These are phyloP conservation scores for Pisolithus albus DNA, from an alignment of 768 basidiomycete species.

Conservation along the genomic window DNA sequence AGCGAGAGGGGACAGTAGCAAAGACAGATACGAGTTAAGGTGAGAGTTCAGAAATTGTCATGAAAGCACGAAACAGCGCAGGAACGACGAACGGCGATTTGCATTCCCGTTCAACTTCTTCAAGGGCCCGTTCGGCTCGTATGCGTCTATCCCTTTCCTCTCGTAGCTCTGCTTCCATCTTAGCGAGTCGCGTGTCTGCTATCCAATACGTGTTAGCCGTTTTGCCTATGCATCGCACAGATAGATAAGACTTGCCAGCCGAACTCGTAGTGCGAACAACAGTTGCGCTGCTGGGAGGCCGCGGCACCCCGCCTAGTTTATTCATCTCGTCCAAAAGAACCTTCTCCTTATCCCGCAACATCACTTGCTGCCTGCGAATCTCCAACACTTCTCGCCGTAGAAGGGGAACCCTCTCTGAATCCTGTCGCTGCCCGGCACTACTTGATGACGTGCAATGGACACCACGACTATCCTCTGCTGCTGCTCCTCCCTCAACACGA, in stretches of 20 bases:
- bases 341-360: slow-evolving; percentile 19
- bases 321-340: slow-evolving; percentile 18
- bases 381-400: slow-evolving; percentile 25
- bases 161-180: slow-evolving; percentile 30
- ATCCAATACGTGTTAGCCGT: slow-evolving; percentile 10
- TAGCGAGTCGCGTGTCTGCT: slow-evolving; percentile 18
- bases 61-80: slow-evolving; percentile 47
- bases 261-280: background rate
- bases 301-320: slow-evolving; percentile 7
- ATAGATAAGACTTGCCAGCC: background rate
- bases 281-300: background rate
- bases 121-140: slow-evolving; percentile 39
- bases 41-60: slow-evolving; percentile 41
- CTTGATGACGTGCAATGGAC: background rate
- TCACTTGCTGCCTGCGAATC: slow-evolving; percentile 18
- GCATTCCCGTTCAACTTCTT: slow-evolving; percentile 45
- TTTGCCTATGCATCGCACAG: background rate
- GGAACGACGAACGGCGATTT: slow-evolving; percentile 51
- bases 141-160: slow-evolving; percentile 31
- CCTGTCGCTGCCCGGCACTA: background rate
- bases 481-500: too few relatives aligned
- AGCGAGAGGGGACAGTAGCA: too few relatives aligned
- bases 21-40: slow-evolving; percentile 8
- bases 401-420: slow-evolving; percentile 1
- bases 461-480: background rate